Evolutionary conservation across 768 basidiomycete species (phyloP).

Genomic region (Strobilomyces confusus): DNA sequence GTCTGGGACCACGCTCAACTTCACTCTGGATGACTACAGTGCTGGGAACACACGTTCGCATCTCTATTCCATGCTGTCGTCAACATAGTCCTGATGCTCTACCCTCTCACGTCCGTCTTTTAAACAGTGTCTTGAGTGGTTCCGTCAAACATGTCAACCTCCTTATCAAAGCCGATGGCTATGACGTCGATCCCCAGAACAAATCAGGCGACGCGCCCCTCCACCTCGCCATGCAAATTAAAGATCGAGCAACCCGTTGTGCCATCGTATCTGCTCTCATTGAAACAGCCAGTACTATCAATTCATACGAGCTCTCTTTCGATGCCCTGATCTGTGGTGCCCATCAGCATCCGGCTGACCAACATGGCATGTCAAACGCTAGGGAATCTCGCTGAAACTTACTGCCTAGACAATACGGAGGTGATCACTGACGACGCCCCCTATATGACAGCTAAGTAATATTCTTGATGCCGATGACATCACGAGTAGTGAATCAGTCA

Average conservation of each 20-base stretch:
- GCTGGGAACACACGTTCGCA: constrained; percentile 30
- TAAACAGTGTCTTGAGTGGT: no score
- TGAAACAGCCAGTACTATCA: constrained; percentile 18
- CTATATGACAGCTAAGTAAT: constrained; percentile 8
- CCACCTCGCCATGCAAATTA: constrained; percentile 25
- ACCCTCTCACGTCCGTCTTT: no score
- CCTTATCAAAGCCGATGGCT: constrained; percentile 24
- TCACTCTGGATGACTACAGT: constrained; percentile 6
- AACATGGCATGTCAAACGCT: constrained; percentile 29
- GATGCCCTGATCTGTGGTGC: neutral
- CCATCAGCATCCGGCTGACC: constrained; percentile 19
- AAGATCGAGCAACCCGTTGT: constrained; percentile 10
- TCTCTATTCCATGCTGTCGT: neutral
- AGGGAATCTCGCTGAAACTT: constrained; percentile 19
- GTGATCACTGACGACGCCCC: constrained; percentile 20
- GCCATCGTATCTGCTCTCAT: constrained; percentile 23
- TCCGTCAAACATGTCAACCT: constrained; percentile 18
- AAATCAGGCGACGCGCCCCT: constrained; percentile 25
- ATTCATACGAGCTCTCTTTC: constrained; percentile 17
- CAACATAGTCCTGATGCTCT: constrained; percentile 11
- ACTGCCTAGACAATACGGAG: constrained; percentile 14
- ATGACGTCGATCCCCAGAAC: constrained; percentile 28
- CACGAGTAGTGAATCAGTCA: constrained; percentile 13
- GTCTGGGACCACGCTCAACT: neutral
- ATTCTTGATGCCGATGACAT: constrained; percentile 16